A percentile compares a stretch with the other conserved stretches of the same genome.
Conservation (phyloP, 2,329 filamentous ascomycete genomes). For the Exophiala bonariae region DNA sequence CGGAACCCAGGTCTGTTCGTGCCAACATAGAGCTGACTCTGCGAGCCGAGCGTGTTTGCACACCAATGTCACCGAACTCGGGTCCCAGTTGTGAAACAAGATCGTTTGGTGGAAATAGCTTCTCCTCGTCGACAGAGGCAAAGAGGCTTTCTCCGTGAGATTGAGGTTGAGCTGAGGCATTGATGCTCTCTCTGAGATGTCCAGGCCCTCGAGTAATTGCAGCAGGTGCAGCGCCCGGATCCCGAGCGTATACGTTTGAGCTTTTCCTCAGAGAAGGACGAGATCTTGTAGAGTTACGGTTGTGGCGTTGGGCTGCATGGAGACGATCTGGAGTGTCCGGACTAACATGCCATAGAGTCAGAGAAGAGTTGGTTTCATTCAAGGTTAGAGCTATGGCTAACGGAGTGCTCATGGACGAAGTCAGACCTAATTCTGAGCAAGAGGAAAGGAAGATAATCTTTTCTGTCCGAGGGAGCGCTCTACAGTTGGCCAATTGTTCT, state of each 20-base stretch:
- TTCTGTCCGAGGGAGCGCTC: slow-evolving; percentile 21
- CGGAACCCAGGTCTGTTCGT: slow-evolving; percentile 80
- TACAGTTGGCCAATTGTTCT: slow-evolving; percentile 20
- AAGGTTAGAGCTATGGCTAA: slow-evolving; percentile 23
- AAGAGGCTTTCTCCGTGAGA: slow-evolving; percentile 18
- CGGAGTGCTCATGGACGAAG: not conserved
- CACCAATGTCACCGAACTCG: slow-evolving; percentile 58
- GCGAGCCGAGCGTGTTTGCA: slow-evolving; percentile 63
- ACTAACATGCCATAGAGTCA: slow-evolving; percentile 27
- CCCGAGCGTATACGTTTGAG: slow-evolving; percentile 59
- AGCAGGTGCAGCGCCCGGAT: slow-evolving; percentile 72
- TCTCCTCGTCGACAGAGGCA: slow-evolving; percentile 45
- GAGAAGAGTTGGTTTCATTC: slow-evolving; percentile 22
- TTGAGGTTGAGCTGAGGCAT: slow-evolving; percentile 44
- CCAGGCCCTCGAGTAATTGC: slow-evolving; percentile 57
- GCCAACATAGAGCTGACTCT: slow-evolving; percentile 90
- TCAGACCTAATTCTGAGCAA: slow-evolving; percentile 10
- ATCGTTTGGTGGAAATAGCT: slow-evolving; percentile 56
- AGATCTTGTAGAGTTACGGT: slow-evolving; percentile 21
- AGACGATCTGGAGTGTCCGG: slow-evolving; percentile 42
- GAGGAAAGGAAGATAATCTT: slow-evolving; percentile 24
- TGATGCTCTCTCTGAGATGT: slow-evolving; percentile 75
- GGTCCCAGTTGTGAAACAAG: slow-evolving; percentile 71
- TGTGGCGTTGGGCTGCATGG: slow-evolving; percentile 48
- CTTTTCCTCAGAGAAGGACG: slow-evolving; percentile 54